Conservation (phyloP, 2,329 filamentous ascomycete species). For the Thielaviopsis euricoi region DNA sequence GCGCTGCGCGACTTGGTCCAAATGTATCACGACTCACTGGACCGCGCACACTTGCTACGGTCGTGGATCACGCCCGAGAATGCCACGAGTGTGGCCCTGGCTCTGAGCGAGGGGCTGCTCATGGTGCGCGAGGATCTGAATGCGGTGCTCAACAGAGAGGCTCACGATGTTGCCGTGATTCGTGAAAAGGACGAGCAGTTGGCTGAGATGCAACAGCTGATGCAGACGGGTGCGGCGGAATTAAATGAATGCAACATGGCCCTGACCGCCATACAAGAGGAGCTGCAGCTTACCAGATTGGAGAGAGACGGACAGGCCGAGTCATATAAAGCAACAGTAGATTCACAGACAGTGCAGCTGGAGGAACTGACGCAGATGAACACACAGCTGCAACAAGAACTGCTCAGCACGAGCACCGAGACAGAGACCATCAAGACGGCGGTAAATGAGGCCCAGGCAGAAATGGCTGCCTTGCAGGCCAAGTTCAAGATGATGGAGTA, state of each 20-base stretch:
- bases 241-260: too few species aligned
- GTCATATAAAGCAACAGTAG: too few species aligned
- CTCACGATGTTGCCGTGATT: neutral
- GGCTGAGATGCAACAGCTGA: neutral
- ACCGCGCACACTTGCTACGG: neutral
- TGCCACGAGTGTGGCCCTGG: neutral
- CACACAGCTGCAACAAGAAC: neutral
- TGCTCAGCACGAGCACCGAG: neutral
- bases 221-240: neutral
- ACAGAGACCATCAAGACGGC: neutral
- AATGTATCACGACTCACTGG: slow-evolving; percentile 1
- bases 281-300: too few species aligned
- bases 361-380: neutral
- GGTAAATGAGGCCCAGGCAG: neutral
- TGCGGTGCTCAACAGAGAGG: neutral
- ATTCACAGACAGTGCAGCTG: too few species aligned
- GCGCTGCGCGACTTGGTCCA: slow-evolving; percentile 1
- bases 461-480: neutral
- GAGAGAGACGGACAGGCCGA: too few species aligned
- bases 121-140: neutral
- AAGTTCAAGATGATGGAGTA: neutral
- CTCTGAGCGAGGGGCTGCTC: neutral
- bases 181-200: neutral
- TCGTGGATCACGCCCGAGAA: slow-evolving; percentile 8
- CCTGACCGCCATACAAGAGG: too few species aligned